Base-by-base conservation (phyloP, 1,284 basidiomycete genomes). In the Schizophyllum commune region DNA sequence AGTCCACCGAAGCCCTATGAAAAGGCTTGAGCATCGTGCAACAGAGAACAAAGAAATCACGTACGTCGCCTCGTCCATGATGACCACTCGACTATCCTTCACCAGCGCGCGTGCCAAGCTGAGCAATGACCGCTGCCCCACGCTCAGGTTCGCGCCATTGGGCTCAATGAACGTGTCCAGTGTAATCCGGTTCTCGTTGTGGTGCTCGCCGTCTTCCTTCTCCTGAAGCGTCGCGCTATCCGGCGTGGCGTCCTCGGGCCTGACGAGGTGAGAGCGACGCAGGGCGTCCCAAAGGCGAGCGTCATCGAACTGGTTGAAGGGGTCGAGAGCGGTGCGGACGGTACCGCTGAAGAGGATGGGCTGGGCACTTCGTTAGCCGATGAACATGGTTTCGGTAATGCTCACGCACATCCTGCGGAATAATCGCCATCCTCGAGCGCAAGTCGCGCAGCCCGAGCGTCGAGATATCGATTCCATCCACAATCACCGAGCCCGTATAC, bases 81-180 rank as follows among this genome's bases (percentile, higher is more conserved):
- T 80, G 17, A 86, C 78, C n/a, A 86, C 77, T 66, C 77, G 79
- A 22, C 77, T 76, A 62, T 83, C 78, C 68, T 81, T 82, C 13
- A 88, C 84, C 32, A 89, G 72, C 2, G 86, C 89, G 56, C 89
- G 76, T n/a, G 89, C 89, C 39, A 91, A 78, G 61, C 84, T 86
- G 32, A 91, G 78, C 52, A 91, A 73, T 8, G 82, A 83, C 27
- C 87, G 74, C 72, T 91, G 79, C 52, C 87, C 84, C 27, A 86
- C 83, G 57, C 79, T 84, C 52, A 89, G 68, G 65, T 89, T 89
- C 2, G 75, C 72, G 6, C 86, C 88, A 65, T 88, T 86, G n/a
- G 82, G 78, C 60, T 88, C 85, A 51, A 89, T 77, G 11, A 76
- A 69, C 33, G 81, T 80, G 67, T 89, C 82, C 47, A 89, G 72